Conservation (phyloP, 768 basidiomycete genomes). For the Lyophyllum decastes region DNA sequence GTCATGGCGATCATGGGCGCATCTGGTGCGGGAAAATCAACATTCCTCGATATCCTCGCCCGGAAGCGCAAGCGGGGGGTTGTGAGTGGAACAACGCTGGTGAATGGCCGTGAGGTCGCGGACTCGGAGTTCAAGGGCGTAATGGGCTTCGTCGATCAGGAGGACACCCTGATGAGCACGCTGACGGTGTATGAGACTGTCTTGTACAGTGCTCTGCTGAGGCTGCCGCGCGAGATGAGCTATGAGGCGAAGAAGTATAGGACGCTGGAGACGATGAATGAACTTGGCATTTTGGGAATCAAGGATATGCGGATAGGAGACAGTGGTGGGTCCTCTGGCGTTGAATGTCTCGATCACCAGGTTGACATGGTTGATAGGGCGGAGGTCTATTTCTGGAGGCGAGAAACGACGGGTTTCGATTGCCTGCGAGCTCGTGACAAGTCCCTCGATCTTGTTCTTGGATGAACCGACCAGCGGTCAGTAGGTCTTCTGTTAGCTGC, state of each 20-base stretch:
- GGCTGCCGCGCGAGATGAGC: slow-evolving; percentile 94
- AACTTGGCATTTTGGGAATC: slow-evolving; percentile 90
- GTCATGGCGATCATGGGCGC: slow-evolving; percentile 97
- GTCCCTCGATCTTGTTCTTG: slow-evolving; percentile 92
- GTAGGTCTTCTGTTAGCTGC: slow-evolving; percentile 19
- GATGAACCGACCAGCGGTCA: slow-evolving; percentile 96
- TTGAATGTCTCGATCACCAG: background rate
- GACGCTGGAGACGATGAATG: slow-evolving; percentile 94
- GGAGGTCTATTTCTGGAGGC: slow-evolving; percentile 92
- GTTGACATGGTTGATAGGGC: slow-evolving; percentile 44
- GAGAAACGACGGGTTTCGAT: slow-evolving; percentile 97
- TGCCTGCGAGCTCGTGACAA: slow-evolving; percentile 97
- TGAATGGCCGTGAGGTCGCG: slow-evolving; percentile 82
- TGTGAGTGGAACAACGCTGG: slow-evolving; percentile 72
- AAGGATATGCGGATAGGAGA: slow-evolving; percentile 90
- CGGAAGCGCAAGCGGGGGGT: slow-evolving; percentile 82
- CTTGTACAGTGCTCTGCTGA: slow-evolving; percentile 85
- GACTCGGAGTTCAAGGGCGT: slow-evolving; percentile 81
- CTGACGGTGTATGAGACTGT: slow-evolving; percentile 98
- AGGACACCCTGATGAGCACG: slow-evolving; percentile 96
- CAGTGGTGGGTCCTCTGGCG: slow-evolving; percentile 54
- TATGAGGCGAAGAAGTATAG: slow-evolving; percentile 92
- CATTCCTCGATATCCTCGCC: slow-evolving; percentile 94
- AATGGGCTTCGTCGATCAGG: slow-evolving; percentile 96
- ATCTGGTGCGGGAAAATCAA: slow-evolving; percentile 95